phyloP scores from a whole-genome alignment of 2,329 filamentous ascomycete genomes.

The Pestalotiopsis fici region DNA sequence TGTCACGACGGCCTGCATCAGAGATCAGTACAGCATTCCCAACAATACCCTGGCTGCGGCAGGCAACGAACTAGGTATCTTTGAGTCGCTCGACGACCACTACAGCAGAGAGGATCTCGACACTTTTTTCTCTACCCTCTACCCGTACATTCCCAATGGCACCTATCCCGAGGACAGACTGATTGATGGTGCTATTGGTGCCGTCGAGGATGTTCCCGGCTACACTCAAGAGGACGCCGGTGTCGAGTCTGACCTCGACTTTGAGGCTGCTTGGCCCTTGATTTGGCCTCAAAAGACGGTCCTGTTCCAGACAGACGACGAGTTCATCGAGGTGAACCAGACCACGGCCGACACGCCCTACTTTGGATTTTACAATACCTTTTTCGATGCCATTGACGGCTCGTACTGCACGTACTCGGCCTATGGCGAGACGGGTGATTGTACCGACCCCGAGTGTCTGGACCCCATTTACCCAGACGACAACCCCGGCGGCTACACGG shows the following conservation, averaged over 20 bases:
- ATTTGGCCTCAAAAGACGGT: conserved; percentile 36
- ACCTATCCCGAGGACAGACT: conserved; percentile 33
- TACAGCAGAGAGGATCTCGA: conserved; percentile 34
- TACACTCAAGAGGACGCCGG: conserved; percentile 21
- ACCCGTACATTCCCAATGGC: conserved; percentile 30
- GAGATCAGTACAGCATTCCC: conserved; percentile 23
- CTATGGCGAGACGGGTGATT: conserved; percentile 24
- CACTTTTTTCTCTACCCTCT: conserved; percentile 27
- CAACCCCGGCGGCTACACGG: conserved; percentile 43
- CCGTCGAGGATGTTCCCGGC: conserved; percentile 20
- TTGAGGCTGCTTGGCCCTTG: conserved; percentile 41
- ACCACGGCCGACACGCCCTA: conserved; percentile 4
- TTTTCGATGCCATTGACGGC: conserved; percentile 19
- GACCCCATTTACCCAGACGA: conserved; percentile 45
- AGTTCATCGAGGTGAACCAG: conserved; percentile 27
- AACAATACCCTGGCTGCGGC: conserved; percentile 16
- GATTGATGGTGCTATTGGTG: conserved; percentile 34
- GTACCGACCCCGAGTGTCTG: conserved; percentile 15
- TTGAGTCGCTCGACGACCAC: conserved; percentile 37
- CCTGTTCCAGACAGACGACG: conserved; percentile 41
- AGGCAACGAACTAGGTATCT: conserved; percentile 27
- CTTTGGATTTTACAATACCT: conserved; percentile 7
- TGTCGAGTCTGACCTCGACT: conserved; percentile 35
- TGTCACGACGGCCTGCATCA: conserved; percentile 22
- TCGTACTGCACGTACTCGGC: conserved; percentile 22